Base-by-base conservation (phyloP, 345 rosid species). In the Lumnitzera littorea region DNA sequence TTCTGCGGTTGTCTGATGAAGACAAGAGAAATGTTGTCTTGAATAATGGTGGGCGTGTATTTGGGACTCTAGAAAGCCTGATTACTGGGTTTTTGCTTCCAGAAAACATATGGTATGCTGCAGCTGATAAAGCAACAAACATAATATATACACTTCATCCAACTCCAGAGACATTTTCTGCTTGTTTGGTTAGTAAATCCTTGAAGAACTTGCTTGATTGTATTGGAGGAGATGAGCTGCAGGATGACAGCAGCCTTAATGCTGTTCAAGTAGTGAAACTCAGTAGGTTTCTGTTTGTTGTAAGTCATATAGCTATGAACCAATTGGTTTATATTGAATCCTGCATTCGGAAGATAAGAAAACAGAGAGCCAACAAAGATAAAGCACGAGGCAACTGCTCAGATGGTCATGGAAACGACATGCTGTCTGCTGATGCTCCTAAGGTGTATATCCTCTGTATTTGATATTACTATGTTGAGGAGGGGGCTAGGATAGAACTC, bases 301-400 rank as follows among this genome's bases (percentile, higher is more conserved):
- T 63, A 52, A 94, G 97, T 77, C 96, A 90, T 62, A 74, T 90
- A 74, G 97, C 99, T 71, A 80, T 94, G 99, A 86, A 83, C 76
- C 99, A 94, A 73, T 74, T 94, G 72, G 89, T 88, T 55, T 94
- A 94, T 65, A 85, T 90, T 65, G 99, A 94, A 82, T 83, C 85
- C 57, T 87, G 96, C 70, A 72, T 76, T 53, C 82, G 88, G 64
- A 88, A 94, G 80, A 83, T 94, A 71, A 82, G 76, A 68, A 88
- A 83, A 71, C 99, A 94, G 82, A 94, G 82, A 78, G 67, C 74
- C n/a, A 72, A 46, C 53, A 85, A 70, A 57, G 80, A 79, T 48
- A 90, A 72, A 67, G 55, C 53, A 67, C 83, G 59, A 58, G 70
- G 71, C 55, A 84, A 78, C 56, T 58, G 51, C 58, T 76, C 75